Conservation (phyloP, 1,284 basidiomycete species). For the Leucoagaricus sp. region DNA sequence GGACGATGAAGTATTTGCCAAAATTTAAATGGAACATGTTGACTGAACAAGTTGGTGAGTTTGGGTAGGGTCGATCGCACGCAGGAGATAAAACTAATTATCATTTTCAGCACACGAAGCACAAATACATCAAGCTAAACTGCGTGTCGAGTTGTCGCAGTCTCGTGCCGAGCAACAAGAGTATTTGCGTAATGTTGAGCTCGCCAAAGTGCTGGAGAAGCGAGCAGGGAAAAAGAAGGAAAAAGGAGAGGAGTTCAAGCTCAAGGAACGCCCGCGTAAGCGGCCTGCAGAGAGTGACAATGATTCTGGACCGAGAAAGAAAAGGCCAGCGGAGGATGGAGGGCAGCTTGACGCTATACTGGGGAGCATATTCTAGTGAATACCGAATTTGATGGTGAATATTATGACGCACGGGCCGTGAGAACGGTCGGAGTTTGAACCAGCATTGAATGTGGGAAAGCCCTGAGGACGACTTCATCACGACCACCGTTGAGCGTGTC, state of each 20-base stretch:
- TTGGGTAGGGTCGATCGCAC: not conserved
- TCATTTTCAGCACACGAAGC: conserved; percentile 81
- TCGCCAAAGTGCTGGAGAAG: conserved; percentile 89
- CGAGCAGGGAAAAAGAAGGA: conserved; percentile 73
- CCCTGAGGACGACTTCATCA: conserved; percentile 51
- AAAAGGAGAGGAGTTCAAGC: conserved; percentile 48
- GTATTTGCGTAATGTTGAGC: conserved; percentile 94
- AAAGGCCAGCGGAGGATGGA: conserved; percentile 21
- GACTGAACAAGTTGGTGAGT: conserved; percentile 95
- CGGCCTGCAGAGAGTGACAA: conserved; percentile 22
- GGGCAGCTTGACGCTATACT: conserved; percentile 48
- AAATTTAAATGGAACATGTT: conserved; percentile 99
- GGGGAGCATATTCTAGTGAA: conserved; percentile 48
- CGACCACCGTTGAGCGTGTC: conserved; percentile 61
- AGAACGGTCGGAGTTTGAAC: conserved; percentile 18
- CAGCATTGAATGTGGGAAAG: conserved; percentile 8
- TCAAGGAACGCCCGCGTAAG: conserved; percentile 31
- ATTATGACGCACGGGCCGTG: conserved; percentile 29
- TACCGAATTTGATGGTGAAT: not conserved
- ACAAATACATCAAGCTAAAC: conserved; percentile 82
- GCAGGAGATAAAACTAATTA: conserved; percentile 1
- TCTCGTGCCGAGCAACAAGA: conserved; percentile 89
- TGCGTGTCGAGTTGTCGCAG: conserved; percentile 90
- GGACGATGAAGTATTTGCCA: conserved; percentile 99
- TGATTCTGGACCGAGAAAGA: conserved; percentile 28